Evolutionary conservation across 202 grass and related monocot genomes (phyloP), one percentile per base, ranked within the genome.

Genomic region (Digitaria exilis): DNA sequence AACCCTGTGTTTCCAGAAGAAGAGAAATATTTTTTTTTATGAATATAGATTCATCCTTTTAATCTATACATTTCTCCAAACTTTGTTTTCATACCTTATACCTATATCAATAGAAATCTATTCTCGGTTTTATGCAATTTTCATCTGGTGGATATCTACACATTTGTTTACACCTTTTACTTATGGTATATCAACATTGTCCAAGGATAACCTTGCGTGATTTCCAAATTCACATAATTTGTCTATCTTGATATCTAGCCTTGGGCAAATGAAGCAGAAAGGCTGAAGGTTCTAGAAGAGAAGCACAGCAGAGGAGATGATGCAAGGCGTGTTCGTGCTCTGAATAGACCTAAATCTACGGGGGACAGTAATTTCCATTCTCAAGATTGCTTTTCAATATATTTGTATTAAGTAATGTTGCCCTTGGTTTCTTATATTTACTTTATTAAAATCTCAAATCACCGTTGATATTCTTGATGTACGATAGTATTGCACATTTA

Each of bases 221-320:
- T 69, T 42, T 81, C 75, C 16, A 80, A 13, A 43, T 42, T 57
- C 61, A 78, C 58, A 62, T 73, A 3, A 9, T 54, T 32, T 59
- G 2, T 49, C 18, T 30, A 55, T 63, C 69, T 82, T 4, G n/a
- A 48, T 19, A 80, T 76, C 0, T 78, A 94, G 92, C 49, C 29
- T 60, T 94, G 89, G 92, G 31, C 21, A n/a, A 87, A 94, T 84
- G 92, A 94, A 92, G 43, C 25, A 19, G 85, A 89, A 43, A 92
- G 92, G 85, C 29, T 46, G 59, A 88, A 94, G 70, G 65, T 71
- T 73, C 79, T 92, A 78, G 79, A 79, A 25, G 92, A 92, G 77
- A 94, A 92, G 59, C 92, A 92, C 62, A 80, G 7, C 69, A 92
- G 89, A 72, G 92, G 92, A 85, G 84, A 88, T 80, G 65, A 82